phyloP scores from a whole-genome alignment of 2,329 filamentous ascomycete genomes.

The Penicillium palitans region DNA sequence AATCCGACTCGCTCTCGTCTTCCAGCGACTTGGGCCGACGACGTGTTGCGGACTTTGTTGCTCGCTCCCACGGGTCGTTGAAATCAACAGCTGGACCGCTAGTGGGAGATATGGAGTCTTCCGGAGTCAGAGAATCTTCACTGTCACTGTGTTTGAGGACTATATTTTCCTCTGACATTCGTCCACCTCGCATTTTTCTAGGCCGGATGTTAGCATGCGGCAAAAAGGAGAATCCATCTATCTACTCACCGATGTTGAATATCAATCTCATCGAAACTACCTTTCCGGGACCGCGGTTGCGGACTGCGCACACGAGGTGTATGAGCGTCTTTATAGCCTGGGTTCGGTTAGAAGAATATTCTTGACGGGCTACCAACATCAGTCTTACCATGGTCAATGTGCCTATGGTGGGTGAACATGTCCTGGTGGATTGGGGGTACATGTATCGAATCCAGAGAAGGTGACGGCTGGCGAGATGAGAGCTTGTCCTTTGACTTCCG shows the following conservation, averaged over 20 bases:
- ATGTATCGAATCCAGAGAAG: constrained; percentile 62
- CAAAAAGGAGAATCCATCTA: not conserved
- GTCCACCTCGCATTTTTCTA: constrained; percentile 29
- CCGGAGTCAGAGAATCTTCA: constrained; percentile 30
- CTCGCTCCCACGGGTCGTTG: constrained; percentile 18
- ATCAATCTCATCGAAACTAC: constrained; percentile 56
- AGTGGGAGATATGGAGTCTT: constrained; percentile 37
- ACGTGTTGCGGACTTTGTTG: not conserved
- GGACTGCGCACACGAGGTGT: constrained; percentile 32
- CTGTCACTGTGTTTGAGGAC: constrained; percentile 39
- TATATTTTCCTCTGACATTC: constrained; percentile 29
- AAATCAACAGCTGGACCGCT: constrained; percentile 29
- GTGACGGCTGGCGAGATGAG: constrained; percentile 53
- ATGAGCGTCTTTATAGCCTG: constrained; percentile 30
- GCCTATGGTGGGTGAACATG: constrained; percentile 82
- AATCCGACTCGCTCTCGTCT: constrained; percentile 4
- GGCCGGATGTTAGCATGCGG: not conserved
- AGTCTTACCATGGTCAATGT: constrained; percentile 75
- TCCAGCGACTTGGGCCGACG: constrained; percentile 4
- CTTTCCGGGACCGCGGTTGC: constrained; percentile 29
- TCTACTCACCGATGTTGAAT: constrained; percentile 53
- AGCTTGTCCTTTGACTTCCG: constrained; percentile 22
- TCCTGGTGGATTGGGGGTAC: constrained; percentile 83
- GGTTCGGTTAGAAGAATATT: not conserved
- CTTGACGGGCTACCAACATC: constrained; percentile 10